Evolutionary conservation across 495 filamentous ascomycete genomes (phyloP).

Genomic region (Xylaria nigripes): DNA sequence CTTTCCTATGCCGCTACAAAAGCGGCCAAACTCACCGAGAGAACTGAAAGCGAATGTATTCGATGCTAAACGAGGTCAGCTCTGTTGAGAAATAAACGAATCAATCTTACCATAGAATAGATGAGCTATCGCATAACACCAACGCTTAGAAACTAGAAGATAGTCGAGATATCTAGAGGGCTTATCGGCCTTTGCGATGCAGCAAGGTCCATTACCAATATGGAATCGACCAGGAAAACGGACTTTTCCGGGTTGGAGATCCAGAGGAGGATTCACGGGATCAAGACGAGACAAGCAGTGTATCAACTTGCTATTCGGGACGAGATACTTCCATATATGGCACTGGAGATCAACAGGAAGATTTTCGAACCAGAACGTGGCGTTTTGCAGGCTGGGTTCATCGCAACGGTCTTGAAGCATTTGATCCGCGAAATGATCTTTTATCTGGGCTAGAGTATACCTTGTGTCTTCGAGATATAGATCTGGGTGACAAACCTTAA

Average conservation of each 20-base stretch:
- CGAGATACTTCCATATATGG: conserved; percentile 23
- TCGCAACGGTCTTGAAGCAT: not conserved
- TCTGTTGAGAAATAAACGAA: not conserved
- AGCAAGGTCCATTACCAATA: conserved; percentile 20
- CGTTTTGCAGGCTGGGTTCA: conserved; percentile 1
- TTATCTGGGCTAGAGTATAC: not conserved
- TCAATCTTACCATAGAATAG: conserved; percentile 29
- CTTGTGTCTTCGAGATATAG: not conserved
- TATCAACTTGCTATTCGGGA: conserved; percentile 22
- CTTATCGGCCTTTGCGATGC: conserved; percentile 14
- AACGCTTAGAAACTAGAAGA: conserved; percentile 27
- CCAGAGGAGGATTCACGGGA: conserved; percentile 11
- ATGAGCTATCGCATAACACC: conserved; percentile 28
- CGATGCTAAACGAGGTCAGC: conserved; percentile 2
- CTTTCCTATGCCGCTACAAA: conserved; percentile 26
- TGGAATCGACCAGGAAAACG: conserved; percentile 26
- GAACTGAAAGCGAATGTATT: conserved; percentile 41
- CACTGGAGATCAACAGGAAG: conserved; percentile 24
- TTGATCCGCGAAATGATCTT: not conserved
- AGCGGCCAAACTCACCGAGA: conserved; percentile 34
- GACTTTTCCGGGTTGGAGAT: not conserved
- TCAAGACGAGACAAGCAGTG: conserved; percentile 37
- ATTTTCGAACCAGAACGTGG: conserved; percentile 18
- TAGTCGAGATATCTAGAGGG: conserved; percentile 21
- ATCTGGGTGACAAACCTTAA: not conserved